phyloP scores from a whole-genome alignment of 352 stramenopile genomes.

The Pythium apleroticum region DNA sequence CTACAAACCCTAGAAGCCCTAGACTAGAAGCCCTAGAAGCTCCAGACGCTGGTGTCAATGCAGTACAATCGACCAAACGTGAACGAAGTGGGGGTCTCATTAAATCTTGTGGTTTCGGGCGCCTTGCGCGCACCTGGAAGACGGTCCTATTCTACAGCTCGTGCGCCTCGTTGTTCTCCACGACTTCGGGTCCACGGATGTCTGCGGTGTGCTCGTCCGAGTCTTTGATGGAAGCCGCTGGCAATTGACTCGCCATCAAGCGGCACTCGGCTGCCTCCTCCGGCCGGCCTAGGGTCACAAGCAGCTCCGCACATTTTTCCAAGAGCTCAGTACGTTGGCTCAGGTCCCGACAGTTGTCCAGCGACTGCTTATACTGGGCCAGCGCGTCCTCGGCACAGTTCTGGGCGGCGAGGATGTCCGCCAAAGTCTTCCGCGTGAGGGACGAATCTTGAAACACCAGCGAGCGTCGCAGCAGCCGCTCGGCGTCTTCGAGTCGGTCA shows the following conservation, averaged over 20 bases:
- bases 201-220: not conserved
- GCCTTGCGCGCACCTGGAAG: too few species aligned
- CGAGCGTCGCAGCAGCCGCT: slow-evolving; percentile 63
- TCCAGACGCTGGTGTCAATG: too few species aligned
- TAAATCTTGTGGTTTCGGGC: too few species aligned
- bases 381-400: slow-evolving; percentile 79
- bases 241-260: slow-evolving; percentile 53
- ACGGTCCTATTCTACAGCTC: not conserved
- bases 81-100: too few species aligned
- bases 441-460: slow-evolving; percentile 71
- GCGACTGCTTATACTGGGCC: slow-evolving; percentile 61
- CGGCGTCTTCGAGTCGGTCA: slow-evolving; percentile 72
- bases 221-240: not conserved
- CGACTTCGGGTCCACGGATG: not conserved
- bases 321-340: slow-evolving; percentile 47
- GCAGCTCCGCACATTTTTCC: slow-evolving; percentile 59
- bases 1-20: too few species aligned
- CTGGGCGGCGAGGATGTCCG: slow-evolving; percentile 74
- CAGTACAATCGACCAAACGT: too few species aligned
- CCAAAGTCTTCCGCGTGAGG: slow-evolving; percentile 72
- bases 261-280: slow-evolving; percentile 73
- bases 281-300: slow-evolving; percentile 63
- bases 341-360: slow-evolving; percentile 41
- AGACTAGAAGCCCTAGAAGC: too few species aligned
- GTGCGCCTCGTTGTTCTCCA: not conserved